phyloP scores from a whole-genome alignment of 768 basidiomycete species.

The Naematelia aurantialba region DNA sequence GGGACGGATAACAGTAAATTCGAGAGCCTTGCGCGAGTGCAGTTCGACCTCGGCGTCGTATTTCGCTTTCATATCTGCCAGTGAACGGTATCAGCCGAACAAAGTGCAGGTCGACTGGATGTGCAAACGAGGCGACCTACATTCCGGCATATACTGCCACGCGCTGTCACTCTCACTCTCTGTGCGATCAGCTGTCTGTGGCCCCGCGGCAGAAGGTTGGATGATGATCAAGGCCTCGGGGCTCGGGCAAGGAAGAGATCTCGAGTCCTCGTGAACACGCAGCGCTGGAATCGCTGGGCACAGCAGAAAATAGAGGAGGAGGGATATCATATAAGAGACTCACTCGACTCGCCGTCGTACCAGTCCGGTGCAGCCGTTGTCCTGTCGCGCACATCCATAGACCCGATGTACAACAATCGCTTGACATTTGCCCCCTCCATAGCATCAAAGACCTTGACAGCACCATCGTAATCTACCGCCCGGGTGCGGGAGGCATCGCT shows the following conservation, averaged over 20 bases:
- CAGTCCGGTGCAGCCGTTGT: conserved; percentile 29
- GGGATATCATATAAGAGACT: conserved; percentile 1
- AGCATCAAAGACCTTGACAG: conserved; percentile 67
- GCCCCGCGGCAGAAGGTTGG: too few species aligned
- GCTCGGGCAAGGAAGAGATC: too few species aligned
- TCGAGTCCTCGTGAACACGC: not conserved
- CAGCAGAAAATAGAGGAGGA: not conserved
- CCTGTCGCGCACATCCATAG: conserved; percentile 59
- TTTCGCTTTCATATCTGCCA: conserved; percentile 52
- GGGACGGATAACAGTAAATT: conserved; percentile 68
- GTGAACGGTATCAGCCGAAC: not conserved
- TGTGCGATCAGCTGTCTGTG: conserved; percentile 54
- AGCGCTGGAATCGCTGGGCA: not conserved
- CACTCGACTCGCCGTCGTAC: conserved; percentile 35
- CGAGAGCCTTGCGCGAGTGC: conserved; percentile 57
- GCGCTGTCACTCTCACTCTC: conserved; percentile 47
- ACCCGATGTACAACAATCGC: conserved; percentile 61
- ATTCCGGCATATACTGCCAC: conserved; percentile 54
- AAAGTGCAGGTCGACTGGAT: not conserved
- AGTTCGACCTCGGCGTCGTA: conserved; percentile 55
- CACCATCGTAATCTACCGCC: conserved; percentile 62
- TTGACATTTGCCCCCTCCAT: conserved; percentile 59
- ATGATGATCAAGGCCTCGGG: too few species aligned
- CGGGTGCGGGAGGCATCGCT: conserved; percentile 59
- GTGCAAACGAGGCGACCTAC: conserved; percentile 20